These are phyloP conservation scores for Pinus albicaulis DNA, from an alignment of 75 land plant genomes.

Conservation along the genomic window DNA sequence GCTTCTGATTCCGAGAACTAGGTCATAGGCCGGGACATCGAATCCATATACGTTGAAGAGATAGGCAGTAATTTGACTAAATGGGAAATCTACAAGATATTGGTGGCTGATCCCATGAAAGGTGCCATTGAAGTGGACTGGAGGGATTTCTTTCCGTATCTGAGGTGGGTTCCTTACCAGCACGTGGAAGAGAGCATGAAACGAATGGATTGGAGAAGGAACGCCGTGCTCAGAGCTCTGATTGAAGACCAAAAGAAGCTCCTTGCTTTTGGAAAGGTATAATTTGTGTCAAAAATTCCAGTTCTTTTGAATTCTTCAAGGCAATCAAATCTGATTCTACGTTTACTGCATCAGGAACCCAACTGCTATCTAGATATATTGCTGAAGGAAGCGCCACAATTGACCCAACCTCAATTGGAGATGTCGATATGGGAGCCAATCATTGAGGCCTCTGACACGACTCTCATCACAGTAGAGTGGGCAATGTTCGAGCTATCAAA, in stretches of 20 bases:
- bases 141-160: slow-evolving; percentile 95
- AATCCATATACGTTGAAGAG: slow-evolving; percentile 67
- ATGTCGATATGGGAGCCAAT: slow-evolving; percentile 84
- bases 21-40: slow-evolving; percentile 71
- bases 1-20: slow-evolving; percentile 11
- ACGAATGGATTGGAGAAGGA: slow-evolving; percentile 27
- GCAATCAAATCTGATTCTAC: not conserved
- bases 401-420: slow-evolving; percentile 58
- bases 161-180: slow-evolving; percentile 84
- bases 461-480: slow-evolving; percentile 85
- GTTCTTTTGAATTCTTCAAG: not conserved
- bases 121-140: slow-evolving; percentile 91
- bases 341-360: slow-evolving; percentile 28
- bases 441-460: slow-evolving; percentile 85
- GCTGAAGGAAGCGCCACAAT: slow-evolving; percentile 43
- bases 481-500: slow-evolving; percentile 86
- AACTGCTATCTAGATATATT: slow-evolving; percentile 59
- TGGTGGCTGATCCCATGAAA: slow-evolving; percentile 74
- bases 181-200: slow-evolving; percentile 45
- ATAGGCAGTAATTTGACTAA: slow-evolving; percentile 48
- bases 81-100: slow-evolving; percentile 48
- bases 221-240: slow-evolving; percentile 52
- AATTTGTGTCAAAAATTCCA: not conserved
- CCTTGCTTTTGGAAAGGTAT: slow-evolving; percentile 53
- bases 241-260: slow-evolving; percentile 57